These are phyloP conservation scores for Lanmaoa rubissima DNA, from an alignment of 768 basidiomycete genomes.

Conservation along the genomic window DNA sequence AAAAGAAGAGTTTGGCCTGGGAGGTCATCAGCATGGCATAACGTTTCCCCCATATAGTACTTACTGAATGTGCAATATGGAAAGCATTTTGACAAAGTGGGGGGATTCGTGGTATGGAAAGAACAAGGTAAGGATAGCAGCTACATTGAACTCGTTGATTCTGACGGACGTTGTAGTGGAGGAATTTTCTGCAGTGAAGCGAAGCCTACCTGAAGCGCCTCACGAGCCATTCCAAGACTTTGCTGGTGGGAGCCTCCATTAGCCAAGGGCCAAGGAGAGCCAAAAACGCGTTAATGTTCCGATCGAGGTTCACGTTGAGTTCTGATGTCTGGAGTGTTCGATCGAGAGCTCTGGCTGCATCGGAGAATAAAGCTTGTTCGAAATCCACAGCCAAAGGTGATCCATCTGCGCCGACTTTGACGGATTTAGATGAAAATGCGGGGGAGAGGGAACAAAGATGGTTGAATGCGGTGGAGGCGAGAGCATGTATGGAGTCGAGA, in stretches of 20 bases:
- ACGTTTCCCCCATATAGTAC: conserved; percentile 18
- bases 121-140: conserved; percentile 74
- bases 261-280: conserved; percentile 76
- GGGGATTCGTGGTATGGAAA: conserved; percentile 94
- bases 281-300: conserved; percentile 58
- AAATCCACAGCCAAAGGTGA: conserved; percentile 38
- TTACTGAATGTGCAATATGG: conserved; percentile 77
- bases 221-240: conserved; percentile 93
- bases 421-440: conserved; percentile 34
- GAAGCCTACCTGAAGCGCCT: conserved; percentile 77
- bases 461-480: conserved; percentile 75
- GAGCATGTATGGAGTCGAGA: conserved; percentile 78
- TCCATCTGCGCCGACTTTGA: conserved; percentile 15
- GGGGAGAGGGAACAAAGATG: conserved; percentile 67
- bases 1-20: conserved; percentile 61
- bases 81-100: conserved; percentile 91
- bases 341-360: conserved; percentile 71
- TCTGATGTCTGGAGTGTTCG: conserved; percentile 70
- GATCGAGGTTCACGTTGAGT: conserved; percentile 62
- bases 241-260: conserved; percentile 75
- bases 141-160: conserved; percentile 91
- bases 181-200: neutral
- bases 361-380: conserved; percentile 77
- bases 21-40: conserved; percentile 1
- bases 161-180: conserved; percentile 38